phyloP scores from a whole-genome alignment of 2,329 filamentous ascomycete species.

The Dothidotthia symphoricarpi region DNA sequence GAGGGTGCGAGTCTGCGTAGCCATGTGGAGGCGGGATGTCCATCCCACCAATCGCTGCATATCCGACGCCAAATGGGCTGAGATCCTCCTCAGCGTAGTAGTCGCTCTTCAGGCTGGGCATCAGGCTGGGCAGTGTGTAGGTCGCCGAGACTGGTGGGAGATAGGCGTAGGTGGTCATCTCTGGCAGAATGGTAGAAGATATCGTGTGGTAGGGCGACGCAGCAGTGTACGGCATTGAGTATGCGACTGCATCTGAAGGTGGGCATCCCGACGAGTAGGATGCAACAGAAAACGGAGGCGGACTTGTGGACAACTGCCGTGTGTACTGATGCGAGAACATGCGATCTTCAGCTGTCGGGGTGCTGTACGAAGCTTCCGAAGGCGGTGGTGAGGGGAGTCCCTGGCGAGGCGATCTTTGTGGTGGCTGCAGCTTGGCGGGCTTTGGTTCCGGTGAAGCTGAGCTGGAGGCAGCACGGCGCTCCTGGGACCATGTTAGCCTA shows the following conservation, averaged over 20 bases:
- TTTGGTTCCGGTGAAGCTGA: constrained; percentile 60
- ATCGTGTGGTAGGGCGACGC: constrained; percentile 41
- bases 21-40: constrained; percentile 60
- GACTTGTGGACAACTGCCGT: constrained; percentile 68
- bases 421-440: constrained; percentile 53
- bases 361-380: constrained; percentile 37
- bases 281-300: constrained; percentile 58
- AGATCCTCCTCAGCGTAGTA: constrained; percentile 59
- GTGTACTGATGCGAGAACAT: constrained; percentile 67
- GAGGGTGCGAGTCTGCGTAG: constrained; percentile 68
- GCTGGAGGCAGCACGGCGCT: constrained; percentile 69
- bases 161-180: constrained; percentile 52
- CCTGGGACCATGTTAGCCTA: constrained; percentile 38
- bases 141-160: constrained; percentile 53
- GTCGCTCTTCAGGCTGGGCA: constrained; percentile 65
- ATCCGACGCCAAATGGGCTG: constrained; percentile 66
- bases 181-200: constrained; percentile 38
- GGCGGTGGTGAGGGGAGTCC: constrained; percentile 40
- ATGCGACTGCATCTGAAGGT: constrained; percentile 62
- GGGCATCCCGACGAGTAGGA: constrained; percentile 66
- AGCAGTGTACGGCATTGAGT: constrained; percentile 55
- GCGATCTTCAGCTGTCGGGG: constrained; percentile 64
- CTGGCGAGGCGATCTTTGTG: constrained; percentile 37
- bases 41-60: constrained; percentile 62
- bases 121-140: constrained; percentile 61